Percentiles rank a stretch among this genome's conserved stretches.
Evolutionary conservation across 2,329 filamentous ascomycete species (phyloP).

Genomic region (Aspergillus novoparasiticus): DNA sequence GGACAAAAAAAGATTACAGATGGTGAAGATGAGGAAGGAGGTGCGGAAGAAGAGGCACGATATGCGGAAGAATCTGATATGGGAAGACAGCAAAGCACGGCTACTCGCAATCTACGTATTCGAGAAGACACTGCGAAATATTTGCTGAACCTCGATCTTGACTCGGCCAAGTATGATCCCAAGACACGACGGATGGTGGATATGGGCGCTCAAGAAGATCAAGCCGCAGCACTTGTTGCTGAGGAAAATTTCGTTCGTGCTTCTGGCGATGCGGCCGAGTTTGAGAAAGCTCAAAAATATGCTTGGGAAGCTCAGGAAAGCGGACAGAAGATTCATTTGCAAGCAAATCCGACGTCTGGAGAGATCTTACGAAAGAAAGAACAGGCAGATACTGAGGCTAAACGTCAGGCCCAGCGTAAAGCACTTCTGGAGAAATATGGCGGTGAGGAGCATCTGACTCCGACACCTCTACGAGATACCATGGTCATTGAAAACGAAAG

Average conservation of each 20-base stretch:
- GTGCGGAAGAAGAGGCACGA: conserved; percentile 52
- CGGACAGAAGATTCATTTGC: conserved; percentile 79
- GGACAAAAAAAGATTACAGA: conserved; percentile 47
- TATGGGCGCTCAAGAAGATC: conserved; percentile 76
- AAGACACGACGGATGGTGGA: conserved; percentile 93
- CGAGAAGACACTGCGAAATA: conserved; percentile 98
- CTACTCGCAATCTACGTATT: conserved; percentile 85
- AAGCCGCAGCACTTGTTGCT: conserved; percentile 78
- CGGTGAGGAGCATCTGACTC: conserved; percentile 62
- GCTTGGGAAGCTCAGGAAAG: conserved; percentile 95
- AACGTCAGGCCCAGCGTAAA: conserved; percentile 68
- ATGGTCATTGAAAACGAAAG: conserved; percentile 78
- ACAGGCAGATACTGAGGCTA: conserved; percentile 69
- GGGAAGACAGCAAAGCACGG: conserved; percentile 88
- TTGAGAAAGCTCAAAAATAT: conserved; percentile 84
- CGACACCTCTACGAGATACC: conserved; percentile 65
- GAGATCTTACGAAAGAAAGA: conserved; percentile 82
- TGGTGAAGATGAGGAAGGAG: conserved; percentile 60
- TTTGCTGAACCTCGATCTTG: conserved; percentile 87
- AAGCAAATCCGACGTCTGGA: conserved; percentile 94
- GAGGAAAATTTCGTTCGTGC: conserved; percentile 90
- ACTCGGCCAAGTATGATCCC: conserved; percentile 96
- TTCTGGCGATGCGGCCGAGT: conserved; percentile 89
- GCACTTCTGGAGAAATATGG: conserved; percentile 82
- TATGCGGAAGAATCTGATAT: conserved; percentile 97